Percentiles rank a stretch among this genome's conserved stretches.
These are phyloP conservation scores for Penicillium parvum DNA, from an alignment of 495 filamentous ascomycete species.

Conservation along the genomic window DNA sequence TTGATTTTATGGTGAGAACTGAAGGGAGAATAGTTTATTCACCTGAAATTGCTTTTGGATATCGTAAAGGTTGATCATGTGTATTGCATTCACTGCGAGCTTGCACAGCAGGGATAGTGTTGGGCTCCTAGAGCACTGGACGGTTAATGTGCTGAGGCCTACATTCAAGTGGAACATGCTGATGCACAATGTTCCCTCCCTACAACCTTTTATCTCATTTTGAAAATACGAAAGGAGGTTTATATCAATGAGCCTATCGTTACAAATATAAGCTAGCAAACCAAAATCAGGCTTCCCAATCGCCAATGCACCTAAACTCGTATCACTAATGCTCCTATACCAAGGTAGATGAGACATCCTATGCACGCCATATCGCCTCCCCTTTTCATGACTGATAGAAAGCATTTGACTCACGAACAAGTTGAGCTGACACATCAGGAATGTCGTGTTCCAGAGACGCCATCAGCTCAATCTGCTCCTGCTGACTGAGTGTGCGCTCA, in stretches of 20 bases:
- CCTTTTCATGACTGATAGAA: slow-evolving; percentile 54
- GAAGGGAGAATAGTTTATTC: too few relatives aligned
- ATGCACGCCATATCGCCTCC: too few relatives aligned
- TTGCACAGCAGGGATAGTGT: too few relatives aligned
- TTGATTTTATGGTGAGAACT: not conserved
- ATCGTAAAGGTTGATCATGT: too few relatives aligned
- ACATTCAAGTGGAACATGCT: too few relatives aligned
- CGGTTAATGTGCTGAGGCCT: too few relatives aligned
- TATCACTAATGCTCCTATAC: slow-evolving; percentile 1
- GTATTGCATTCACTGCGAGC: too few relatives aligned
- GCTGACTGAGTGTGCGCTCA: slow-evolving; percentile 61
- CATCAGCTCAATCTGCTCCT: slow-evolving; percentile 70
- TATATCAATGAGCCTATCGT: slow-evolving; percentile 8
- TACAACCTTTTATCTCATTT: too few relatives aligned
- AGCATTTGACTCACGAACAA: slow-evolving; percentile 56
- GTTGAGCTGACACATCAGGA: slow-evolving; percentile 42
- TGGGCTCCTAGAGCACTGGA: too few relatives aligned
- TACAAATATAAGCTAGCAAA: slow-evolving; percentile 9
- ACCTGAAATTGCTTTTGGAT: too few relatives aligned
- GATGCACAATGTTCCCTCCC: too few relatives aligned
- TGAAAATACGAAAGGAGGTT: slow-evolving; percentile 6
- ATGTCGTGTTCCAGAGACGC: slow-evolving; percentile 60
- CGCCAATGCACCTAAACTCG: slow-evolving; percentile 1
- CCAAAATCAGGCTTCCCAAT: slow-evolving; percentile 3
- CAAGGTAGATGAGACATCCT: too few relatives aligned